These are phyloP conservation scores for Nothomitra cinnamomea DNA, from an alignment of 2,329 filamentous ascomycete species.

Conservation along the genomic window DNA sequence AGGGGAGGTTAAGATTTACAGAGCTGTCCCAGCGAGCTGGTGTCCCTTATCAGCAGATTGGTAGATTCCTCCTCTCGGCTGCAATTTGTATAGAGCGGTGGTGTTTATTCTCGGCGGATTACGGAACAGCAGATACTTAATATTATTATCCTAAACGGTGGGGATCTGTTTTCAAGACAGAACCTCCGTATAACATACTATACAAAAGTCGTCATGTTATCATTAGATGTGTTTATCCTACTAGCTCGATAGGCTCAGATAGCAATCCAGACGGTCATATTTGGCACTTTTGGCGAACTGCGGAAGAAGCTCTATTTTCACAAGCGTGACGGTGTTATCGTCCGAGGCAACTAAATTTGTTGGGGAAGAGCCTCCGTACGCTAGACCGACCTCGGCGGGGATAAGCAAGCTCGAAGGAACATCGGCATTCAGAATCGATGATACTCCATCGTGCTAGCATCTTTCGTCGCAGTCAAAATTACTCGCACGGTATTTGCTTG, in stretches of 20 bases:
- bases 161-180: neutral
- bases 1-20: conserved; percentile 18
- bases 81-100: no score
- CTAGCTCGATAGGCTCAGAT: no score
- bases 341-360: no score
- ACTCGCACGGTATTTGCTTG: neutral
- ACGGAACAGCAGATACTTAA: neutral
- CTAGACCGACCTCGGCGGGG: no score
- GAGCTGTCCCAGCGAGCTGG: conserved; percentile 17
- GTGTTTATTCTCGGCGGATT: neutral
- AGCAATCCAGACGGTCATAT: no score
- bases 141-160: neutral
- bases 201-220: no score
- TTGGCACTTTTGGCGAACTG: no score
- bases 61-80: conserved; percentile 10
- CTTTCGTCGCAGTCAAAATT: neutral
- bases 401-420: no score
- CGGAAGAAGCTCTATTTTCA: no score
- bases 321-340: no score
- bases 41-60: conserved; percentile 16
- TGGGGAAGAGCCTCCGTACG: no score
- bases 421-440: neutral
- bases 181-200: neutral
- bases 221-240: no score
- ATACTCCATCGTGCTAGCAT: neutral